Evolutionary conservation across 106 monocot species (phyloP).

Genomic region (Dendrobium huoshanense): DNA sequence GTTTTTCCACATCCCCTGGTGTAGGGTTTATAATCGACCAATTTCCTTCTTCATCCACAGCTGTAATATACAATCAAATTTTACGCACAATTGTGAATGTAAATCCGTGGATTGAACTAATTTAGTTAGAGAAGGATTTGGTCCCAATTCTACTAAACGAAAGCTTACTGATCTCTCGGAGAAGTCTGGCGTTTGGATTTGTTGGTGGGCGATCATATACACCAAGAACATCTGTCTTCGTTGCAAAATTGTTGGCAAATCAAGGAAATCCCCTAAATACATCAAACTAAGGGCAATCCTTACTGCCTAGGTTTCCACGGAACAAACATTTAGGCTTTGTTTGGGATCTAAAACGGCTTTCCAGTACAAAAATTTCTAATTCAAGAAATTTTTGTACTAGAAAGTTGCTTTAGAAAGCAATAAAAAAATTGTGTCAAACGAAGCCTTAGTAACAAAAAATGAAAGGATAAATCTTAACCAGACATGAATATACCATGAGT

Average conservation of each 20-base stretch:
- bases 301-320: neutral
- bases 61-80: conserved; percentile 26
- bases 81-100: neutral
- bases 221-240: conserved; percentile 87
- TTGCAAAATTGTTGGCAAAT: conserved; percentile 3
- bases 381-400: too few species aligned
- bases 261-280: conserved; percentile 4
- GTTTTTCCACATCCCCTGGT: conserved; percentile 16
- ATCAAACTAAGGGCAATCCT: neutral
- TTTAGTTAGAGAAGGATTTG: neutral
- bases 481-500: too few species aligned
- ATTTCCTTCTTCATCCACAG: conserved; percentile 62
- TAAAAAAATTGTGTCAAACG: too few species aligned
- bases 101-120: neutral
- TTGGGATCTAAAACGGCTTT: too few species aligned
- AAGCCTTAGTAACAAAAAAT: neutral
- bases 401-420: too few species aligned
- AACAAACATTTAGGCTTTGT: neutral
- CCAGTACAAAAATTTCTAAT: too few species aligned
- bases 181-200: conserved; percentile 62
- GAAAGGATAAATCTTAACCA: neutral
- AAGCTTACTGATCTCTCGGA: conserved; percentile 71
- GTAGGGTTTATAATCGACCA: conserved; percentile 73
- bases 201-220: conserved; percentile 89
- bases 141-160: neutral